Evolutionary conservation across 1,139 yeast genomes (phyloP).

Genomic region (Suhomyces kunorum): DNA sequence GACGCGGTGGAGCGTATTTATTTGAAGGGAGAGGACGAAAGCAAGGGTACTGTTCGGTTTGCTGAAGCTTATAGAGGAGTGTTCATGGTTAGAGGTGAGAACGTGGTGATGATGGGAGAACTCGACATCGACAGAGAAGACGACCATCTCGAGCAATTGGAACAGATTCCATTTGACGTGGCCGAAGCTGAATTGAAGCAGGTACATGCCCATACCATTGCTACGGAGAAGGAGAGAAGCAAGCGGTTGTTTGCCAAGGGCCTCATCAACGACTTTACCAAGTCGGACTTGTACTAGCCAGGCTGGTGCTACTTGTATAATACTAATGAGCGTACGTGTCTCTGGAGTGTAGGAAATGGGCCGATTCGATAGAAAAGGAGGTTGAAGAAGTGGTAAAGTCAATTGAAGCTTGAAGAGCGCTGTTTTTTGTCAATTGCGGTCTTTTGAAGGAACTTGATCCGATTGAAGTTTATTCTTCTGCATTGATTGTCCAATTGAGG

Average conservation of each 20-base stretch:
- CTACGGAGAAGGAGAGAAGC: slow-evolving; percentile 48
- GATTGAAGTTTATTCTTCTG: too few relatives aligned
- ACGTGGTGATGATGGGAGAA: slow-evolving; percentile 94
- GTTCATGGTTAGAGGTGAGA: slow-evolving; percentile 93
- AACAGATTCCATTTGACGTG: slow-evolving; percentile 59
- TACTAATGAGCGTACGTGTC: slow-evolving; percentile 6
- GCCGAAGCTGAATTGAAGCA: slow-evolving; percentile 53
- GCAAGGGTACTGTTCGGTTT: slow-evolving; percentile 45
- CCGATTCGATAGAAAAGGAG: too few relatives aligned
- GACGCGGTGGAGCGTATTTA: slow-evolving; percentile 88
- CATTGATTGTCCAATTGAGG: too few relatives aligned
- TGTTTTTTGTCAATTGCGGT: too few relatives aligned
- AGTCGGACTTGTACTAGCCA: slow-evolving; percentile 49
- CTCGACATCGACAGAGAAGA: slow-evolving; percentile 88
- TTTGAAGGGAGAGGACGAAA: slow-evolving; percentile 34
- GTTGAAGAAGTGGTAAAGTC: too few relatives aligned
- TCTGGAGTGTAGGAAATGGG: slow-evolving; percentile 2
- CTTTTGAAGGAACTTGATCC: too few relatives aligned
- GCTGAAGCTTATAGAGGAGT: slow-evolving; percentile 81
- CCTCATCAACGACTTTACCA: slow-evolving; percentile 57
- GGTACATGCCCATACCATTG: slow-evolving; percentile 40
- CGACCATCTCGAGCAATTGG: slow-evolving; percentile 57
- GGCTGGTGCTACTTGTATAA: slow-evolving; percentile 6
- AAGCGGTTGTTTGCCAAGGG: slow-evolving; percentile 55
- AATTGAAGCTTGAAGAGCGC: too few relatives aligned